Evolutionary conservation across 2,329 filamentous ascomycete genomes (phyloP).

Genomic region (Cytospora mali): DNA sequence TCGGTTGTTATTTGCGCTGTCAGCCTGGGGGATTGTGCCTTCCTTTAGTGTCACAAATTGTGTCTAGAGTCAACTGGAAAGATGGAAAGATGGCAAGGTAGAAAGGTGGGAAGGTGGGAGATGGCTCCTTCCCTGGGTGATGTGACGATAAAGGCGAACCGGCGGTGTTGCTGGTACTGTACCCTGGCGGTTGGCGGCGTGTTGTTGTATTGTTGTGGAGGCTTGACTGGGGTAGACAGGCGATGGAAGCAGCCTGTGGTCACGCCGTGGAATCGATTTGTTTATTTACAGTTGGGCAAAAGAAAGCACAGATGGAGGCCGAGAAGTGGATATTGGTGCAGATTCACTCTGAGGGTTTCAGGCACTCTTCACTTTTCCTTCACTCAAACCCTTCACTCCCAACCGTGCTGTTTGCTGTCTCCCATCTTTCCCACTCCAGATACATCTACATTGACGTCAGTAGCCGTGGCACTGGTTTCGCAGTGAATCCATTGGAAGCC

Average conservation of each 20-base stretch:
- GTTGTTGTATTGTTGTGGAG: background rate
- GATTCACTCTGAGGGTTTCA: background rate
- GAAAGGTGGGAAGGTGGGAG: background rate
- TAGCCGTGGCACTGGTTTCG: conserved; percentile 25
- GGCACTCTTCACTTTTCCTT: background rate
- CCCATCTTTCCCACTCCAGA: conserved; percentile 7
- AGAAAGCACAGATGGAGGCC: background rate
- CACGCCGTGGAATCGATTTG: background rate
- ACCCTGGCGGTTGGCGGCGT: background rate
- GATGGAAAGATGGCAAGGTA: conserved; percentile 1
- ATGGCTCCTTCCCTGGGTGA: conserved; percentile 8
- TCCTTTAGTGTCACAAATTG: background rate
- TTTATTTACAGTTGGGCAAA: background rate
- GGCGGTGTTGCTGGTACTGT: background rate
- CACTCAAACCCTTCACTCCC: background rate
- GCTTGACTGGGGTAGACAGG: background rate
- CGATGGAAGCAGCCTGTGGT: background rate
- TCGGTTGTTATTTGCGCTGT: conserved; percentile 16
- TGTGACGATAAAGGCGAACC: background rate
- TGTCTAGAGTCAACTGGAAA: conserved; percentile 5
- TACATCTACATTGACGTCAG: conserved; percentile 18
- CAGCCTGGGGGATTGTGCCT: background rate
- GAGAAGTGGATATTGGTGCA: background rate
- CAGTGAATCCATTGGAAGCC: conserved; percentile 25
- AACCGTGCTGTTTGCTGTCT: conserved; percentile 22